phyloP scores from a whole-genome alignment of 768 basidiomycete genomes.

The Leccinum ochraceum region DNA sequence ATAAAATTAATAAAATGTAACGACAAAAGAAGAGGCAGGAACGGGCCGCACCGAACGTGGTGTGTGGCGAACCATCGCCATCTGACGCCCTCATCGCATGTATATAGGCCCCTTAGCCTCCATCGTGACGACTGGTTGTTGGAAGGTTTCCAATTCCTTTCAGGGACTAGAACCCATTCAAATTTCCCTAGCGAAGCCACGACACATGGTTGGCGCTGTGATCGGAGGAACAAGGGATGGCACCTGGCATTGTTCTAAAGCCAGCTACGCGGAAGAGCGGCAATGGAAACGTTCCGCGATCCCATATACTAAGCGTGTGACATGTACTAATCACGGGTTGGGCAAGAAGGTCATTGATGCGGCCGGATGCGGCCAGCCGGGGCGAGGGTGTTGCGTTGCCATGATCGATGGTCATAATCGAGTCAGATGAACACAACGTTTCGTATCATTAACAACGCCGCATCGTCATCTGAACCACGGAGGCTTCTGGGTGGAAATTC shows the following conservation, averaged over 20 bases:
- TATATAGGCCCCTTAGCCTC: neutral
- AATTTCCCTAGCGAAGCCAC: conserved; percentile 11
- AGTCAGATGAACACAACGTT: conserved; percentile 23
- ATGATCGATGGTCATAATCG: conserved; percentile 22
- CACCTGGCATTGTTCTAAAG: conserved; percentile 2
- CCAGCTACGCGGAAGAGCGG: conserved; percentile 25
- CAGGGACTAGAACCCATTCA: conserved; percentile 18
- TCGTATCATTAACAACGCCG: conserved; percentile 9
- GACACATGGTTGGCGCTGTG: conserved; percentile 16
- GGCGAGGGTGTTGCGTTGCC: conserved; percentile 9
- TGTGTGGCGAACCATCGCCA: conserved; percentile 10
- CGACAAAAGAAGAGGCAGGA: neutral
- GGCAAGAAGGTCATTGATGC: conserved; percentile 13
- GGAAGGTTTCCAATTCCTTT: conserved; percentile 7
- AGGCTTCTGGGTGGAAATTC: conserved; percentile 19
- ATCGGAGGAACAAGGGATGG: conserved; percentile 15
- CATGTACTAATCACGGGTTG: neutral
- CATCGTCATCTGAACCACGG: neutral
- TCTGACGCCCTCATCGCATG: conserved; percentile 6
- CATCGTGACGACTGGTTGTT: conserved; percentile 5
- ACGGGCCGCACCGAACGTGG: conserved; percentile 3
- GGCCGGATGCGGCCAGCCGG: conserved; percentile 10
- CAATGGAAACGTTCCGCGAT: conserved; percentile 26
- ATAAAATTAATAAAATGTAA: neutral
- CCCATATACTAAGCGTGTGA: conserved; percentile 4